These are phyloP conservation scores for Thelonectria rubi DNA, from an alignment of 2,329 filamentous ascomycete genomes.

Conservation along the genomic window DNA sequence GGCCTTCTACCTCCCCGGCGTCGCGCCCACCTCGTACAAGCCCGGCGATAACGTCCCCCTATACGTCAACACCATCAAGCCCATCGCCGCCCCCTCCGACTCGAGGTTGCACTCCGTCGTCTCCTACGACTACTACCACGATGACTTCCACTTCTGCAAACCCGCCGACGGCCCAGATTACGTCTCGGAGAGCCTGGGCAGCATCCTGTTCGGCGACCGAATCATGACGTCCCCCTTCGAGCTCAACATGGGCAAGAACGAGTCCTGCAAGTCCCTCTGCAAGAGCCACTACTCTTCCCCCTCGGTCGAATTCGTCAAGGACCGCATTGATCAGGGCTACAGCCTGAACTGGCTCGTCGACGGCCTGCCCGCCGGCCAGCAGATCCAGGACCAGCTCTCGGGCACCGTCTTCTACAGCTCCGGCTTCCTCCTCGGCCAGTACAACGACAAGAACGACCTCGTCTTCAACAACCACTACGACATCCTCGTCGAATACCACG, in stretches of 20 bases:
- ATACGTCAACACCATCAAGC: constrained; percentile 91
- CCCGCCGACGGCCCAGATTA: constrained; percentile 80
- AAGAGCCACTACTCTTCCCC: constrained; percentile 68
- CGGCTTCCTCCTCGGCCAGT: constrained; percentile 80
- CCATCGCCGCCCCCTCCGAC: constrained; percentile 79
- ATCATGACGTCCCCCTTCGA: constrained; percentile 98
- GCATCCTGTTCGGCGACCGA: constrained; percentile 95
- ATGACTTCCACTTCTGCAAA: constrained; percentile 86
- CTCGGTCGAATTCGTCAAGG: constrained; percentile 81
- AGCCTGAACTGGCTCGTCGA: constrained; percentile 97
- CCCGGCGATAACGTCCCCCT: constrained; percentile 82
- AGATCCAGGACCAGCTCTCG: constrained; percentile 79
- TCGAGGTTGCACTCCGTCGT: constrained; percentile 89
- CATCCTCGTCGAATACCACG: constrained; percentile 91
- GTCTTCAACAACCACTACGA: constrained; percentile 94
- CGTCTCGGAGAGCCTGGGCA: constrained; percentile 84
- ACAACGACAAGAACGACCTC: constrained; percentile 63
- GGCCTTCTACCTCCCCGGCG: constrained; percentile 95
- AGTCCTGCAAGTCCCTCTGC: constrained; percentile 87
- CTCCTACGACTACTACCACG: constrained; percentile 95
- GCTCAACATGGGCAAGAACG: constrained; percentile 84
- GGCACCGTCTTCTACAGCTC: constrained; percentile 87
- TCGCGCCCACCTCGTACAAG: constrained; percentile 92
- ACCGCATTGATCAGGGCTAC: constrained; percentile 83
- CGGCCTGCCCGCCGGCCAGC: constrained; percentile 88